A percentile compares a stretch with the other conserved stretches of the same genome.
These are phyloP conservation scores for Podochytrium sp. DNA, from an alignment of 192 early-diverging fungal species.

Conservation along the genomic window DNA sequence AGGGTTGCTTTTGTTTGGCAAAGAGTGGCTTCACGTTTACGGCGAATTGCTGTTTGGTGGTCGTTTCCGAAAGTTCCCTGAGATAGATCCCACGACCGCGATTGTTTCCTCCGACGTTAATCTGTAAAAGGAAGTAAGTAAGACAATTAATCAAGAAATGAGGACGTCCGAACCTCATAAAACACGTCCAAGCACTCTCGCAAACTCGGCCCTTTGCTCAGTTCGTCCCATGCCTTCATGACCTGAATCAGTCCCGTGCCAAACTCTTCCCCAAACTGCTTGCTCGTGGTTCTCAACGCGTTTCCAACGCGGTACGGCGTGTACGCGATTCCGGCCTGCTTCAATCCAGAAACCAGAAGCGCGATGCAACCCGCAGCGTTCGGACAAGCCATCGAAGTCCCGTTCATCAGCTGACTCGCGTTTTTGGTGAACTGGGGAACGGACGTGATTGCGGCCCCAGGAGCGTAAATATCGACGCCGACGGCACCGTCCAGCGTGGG, in stretches of 20 bases:
- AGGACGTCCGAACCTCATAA: conserved; percentile 46
- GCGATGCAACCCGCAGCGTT: conserved; percentile 89
- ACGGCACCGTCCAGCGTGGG: conserved; percentile 83
- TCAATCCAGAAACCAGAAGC: conserved; percentile 80
- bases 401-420: conserved; percentile 81
- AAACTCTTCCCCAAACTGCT: conserved; percentile 78
- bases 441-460: conserved; percentile 91
- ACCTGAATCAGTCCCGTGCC: conserved; percentile 86
- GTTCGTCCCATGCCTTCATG: conserved; percentile 69
- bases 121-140: conserved; percentile 14
- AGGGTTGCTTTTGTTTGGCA: conserved; percentile 64
- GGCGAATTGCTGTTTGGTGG: conserved; percentile 45
- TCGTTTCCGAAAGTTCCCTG: conserved; percentile 74
- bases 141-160: background rate
- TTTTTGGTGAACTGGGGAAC: conserved; percentile 81
- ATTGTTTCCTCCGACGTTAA: conserved; percentile 37
- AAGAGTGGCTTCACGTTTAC: conserved; percentile 63
- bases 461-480: conserved; percentile 70
- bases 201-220: background rate
- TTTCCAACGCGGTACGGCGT: conserved; percentile 85
- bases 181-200: conserved; percentile 61
- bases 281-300: conserved; percentile 75
- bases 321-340: conserved; percentile 64
- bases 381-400: conserved; percentile 93
- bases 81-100: conserved; percentile 85